Base-by-base conservation (phyloP, 345 rosid species). In the Lepidium africanum region DNA sequence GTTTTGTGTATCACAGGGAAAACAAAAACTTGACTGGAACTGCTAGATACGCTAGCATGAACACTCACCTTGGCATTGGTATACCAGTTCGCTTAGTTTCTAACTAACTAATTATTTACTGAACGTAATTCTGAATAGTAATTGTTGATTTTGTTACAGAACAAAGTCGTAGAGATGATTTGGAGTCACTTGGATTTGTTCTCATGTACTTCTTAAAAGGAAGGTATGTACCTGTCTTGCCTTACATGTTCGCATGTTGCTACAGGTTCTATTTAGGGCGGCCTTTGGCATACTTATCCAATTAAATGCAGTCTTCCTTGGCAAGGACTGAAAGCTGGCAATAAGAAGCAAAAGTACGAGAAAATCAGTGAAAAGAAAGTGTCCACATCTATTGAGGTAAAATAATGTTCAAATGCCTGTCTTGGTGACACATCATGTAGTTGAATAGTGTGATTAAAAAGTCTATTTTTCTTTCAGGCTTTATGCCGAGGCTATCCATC, bases 111-210 rank as follows among this genome's bases (percentile, higher is more conserved):
- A 42, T 57, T 52, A 14, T 59, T 42, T 40, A 2, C 35, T 30
- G 63, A 73, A 69, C n/a, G 17, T 54, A 53, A 53, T 51, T 39
- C 38, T 65, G 19, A 9, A 49, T 41, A 11, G 13, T 40, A 51
- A n/a, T 33, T 40, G 62, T 55, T 55, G 32, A 41, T 66, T 64
- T 11, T 66, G 61, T 67, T 21, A 30, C 68, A 92, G 98, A 92
- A 76, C 98, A 92, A 89, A 92, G 98, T 76, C 89, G 98, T 70
- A 82, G 98, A 83, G 98, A 92, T 80, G 98, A 92, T 85, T 75
- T 92, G 63, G 96, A 92, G 76, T 89, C 98, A 3, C 95, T 92
- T 73, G 98, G 98, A 73, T 91, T 86, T 69, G 96, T 89, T 50
- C 85, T 92, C 49, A 89, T 92, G 92, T 92, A 92, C 53, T 92